phyloP scores from a whole-genome alignment of 208 protist species.

The Acanthamoeba polyphaga region DNA sequence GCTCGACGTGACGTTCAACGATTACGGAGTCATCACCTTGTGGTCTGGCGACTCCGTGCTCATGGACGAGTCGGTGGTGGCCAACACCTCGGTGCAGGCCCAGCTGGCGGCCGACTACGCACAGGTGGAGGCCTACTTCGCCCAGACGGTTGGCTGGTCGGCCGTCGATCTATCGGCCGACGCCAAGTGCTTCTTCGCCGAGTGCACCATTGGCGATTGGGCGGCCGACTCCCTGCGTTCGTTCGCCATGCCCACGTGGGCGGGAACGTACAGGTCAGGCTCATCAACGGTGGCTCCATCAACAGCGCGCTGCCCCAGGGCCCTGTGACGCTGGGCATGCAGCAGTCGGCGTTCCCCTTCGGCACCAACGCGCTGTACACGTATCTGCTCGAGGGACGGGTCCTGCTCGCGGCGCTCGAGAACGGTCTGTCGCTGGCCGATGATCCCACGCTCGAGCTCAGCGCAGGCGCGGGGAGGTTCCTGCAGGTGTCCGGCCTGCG shows the following conservation, averaged over 20 bases:
- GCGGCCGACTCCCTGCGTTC: not conserved
- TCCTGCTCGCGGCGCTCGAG: conserved; percentile 48
- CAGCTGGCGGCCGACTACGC: conserved; percentile 27
- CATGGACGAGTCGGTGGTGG: conserved; percentile 50
- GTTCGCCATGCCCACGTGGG: not conserved
- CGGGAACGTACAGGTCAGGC: conserved; percentile 3
- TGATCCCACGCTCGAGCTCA: not conserved
- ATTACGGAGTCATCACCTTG: conserved; percentile 28
- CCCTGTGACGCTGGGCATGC: not conserved
- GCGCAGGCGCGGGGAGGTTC: conserved; percentile 26
- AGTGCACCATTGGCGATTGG: conserved; percentile 45
- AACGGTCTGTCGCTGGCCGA: conserved; percentile 34
- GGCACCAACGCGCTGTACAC: conserved; percentile 38
- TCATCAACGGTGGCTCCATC: conserved; percentile 52
- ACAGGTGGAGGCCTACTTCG: conserved; percentile 30
- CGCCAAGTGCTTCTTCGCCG: conserved; percentile 39
- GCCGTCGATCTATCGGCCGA: not conserved
- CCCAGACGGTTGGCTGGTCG: not conserved
- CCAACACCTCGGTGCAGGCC: not conserved
- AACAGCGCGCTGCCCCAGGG: not conserved
- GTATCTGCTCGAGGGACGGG: not conserved
- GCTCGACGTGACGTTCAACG: conserved; percentile 63
- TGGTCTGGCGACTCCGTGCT: conserved; percentile 40
- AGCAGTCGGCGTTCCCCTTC: conserved; percentile 66
- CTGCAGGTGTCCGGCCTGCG: conserved; percentile 39